phyloP scores from a whole-genome alignment of 352 stramenopile genomes.

The Aphanomyces invadans region DNA sequence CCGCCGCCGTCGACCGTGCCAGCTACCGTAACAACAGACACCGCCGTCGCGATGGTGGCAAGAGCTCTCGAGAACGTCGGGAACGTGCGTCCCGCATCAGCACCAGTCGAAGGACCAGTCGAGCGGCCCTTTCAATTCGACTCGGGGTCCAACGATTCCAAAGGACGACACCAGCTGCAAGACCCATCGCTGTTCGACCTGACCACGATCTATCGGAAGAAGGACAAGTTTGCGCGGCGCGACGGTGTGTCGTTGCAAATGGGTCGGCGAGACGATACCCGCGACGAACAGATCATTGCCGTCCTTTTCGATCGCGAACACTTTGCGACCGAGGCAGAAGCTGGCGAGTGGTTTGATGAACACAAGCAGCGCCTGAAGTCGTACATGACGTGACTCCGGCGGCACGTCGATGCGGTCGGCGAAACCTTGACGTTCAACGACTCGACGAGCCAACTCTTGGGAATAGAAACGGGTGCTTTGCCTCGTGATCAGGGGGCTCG shows the following conservation, averaged over 20 bases:
- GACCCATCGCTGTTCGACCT: conserved; percentile 69
- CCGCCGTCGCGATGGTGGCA: background rate
- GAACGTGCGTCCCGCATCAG: too few species aligned
- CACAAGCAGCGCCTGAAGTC: conserved; percentile 55
- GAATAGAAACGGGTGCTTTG: too few species aligned
- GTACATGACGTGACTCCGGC: conserved; percentile 8
- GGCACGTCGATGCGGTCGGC: too few species aligned
- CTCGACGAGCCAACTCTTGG: too few species aligned
- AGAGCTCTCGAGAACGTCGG: background rate
- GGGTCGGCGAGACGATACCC: conserved; percentile 61
- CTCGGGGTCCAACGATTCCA: conserved; percentile 63
- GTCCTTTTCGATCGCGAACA: conserved; percentile 83
- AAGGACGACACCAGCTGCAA: conserved; percentile 58
- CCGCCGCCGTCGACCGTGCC: too few species aligned
- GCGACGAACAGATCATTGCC: conserved; percentile 72
- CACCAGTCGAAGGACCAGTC: too few species aligned
- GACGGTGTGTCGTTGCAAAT: conserved; percentile 72
- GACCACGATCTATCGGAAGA: conserved; percentile 80
- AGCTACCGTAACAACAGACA: too few species aligned
- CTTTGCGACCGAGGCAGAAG: conserved; percentile 57
- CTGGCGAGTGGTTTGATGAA: conserved; percentile 48
- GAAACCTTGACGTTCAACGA: too few species aligned
- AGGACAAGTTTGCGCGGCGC: conserved; percentile 54
- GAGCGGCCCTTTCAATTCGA: conserved; percentile 29
- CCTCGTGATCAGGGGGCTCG: too few species aligned